phyloP scores from a whole-genome alignment of 176 grass and related monocot genomes.

The Aegilops sharonensis region DNA sequence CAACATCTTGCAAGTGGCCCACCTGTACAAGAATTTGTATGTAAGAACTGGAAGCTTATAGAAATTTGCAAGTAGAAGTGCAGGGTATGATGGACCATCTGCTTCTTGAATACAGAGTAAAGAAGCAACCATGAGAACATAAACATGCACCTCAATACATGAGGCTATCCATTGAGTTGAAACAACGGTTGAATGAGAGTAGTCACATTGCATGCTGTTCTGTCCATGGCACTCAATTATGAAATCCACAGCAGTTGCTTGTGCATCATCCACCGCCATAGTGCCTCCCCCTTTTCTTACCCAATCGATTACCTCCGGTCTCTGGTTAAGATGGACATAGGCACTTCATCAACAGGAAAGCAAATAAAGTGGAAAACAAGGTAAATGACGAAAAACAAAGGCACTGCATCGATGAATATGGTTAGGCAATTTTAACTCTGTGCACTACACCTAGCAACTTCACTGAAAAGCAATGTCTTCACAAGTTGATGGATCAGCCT shows the following conservation, averaged over 20 bases:
- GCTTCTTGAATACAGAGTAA: conserved; percentile 15
- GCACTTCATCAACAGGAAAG: conserved; percentile 25
- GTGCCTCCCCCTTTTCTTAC: conserved; percentile 64
- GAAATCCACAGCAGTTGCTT: conserved; percentile 58
- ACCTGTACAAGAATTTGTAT: conserved; percentile 51
- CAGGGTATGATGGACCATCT: background rate
- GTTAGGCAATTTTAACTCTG: background rate
- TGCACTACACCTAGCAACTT: conserved; percentile 6
- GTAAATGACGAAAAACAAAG: background rate
- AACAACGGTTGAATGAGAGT: conserved; percentile 58
- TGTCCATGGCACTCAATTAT: conserved; percentile 72
- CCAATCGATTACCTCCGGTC: conserved; percentile 83
- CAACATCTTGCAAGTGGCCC: conserved; percentile 74
- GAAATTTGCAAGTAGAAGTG: conserved; percentile 14
- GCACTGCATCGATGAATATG: background rate
- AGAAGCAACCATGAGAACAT: conserved; percentile 20
- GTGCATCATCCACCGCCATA: conserved; percentile 48
- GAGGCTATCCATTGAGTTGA: conserved; percentile 92
- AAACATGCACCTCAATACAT: conserved; percentile 70
- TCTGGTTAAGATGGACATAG: conserved; percentile 61
- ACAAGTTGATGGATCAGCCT: conserved; percentile 14
- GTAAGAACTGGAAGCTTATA: conserved; percentile 34
- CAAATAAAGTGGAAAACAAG: conserved; percentile 6
- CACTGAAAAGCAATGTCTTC: conserved; percentile 11
- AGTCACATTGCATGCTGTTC: conserved; percentile 24